Base-by-base conservation (phyloP, 2,329 filamentous ascomycete genomes). In the Fusarium napiforme region DNA sequence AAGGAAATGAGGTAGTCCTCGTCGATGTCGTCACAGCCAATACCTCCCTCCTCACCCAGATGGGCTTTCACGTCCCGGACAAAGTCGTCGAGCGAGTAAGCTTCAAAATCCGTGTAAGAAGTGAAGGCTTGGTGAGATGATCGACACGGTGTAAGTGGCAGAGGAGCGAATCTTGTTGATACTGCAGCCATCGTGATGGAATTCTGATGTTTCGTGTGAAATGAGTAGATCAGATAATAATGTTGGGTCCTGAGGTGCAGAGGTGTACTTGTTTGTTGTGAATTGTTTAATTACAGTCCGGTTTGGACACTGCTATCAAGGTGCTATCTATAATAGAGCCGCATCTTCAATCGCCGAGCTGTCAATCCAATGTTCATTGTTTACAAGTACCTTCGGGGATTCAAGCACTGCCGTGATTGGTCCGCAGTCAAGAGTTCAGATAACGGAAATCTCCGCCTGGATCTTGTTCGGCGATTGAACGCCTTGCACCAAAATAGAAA, bases 1-100 rank as follows among this genome's bases (percentile, higher is more conserved):
- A 67, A 1, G 4, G 61, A 50, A n/a, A 67, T 52, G 12, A 67
- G 46, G 7, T 67, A 67, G 8, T 67, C 39, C 46, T 67, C 64
- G 16, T 67, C 52, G 15, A 67, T 47, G 2, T 67, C 64, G 0
- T 66, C 61, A 15, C 61, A 66, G 23, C 64, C 64, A 14, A 67
- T 67, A 2, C 64, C 64, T 0, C 61, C 52, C 9, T 26, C 57
- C 28, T 67, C 39, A 7, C 64, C 64, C 5, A 67, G 8, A 14
- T 67, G 64, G 1, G 1, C 1, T 34, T 36, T 67, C 0, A 67
- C 45, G 6, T 66, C 61, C 8, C 23, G 9, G 2, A 60, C 28
- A 2, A 67, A 39, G 2, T 67, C 40, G 9, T 67, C 40, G 2
- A 67, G 2, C 2, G 50, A 40, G 11, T 67, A 67, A 1, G 4